Evolutionary conservation across 208 protist species (phyloP), one percentile per base, ranked within the genome.

Genomic region (Trypanosomatidae sp.): DNA sequence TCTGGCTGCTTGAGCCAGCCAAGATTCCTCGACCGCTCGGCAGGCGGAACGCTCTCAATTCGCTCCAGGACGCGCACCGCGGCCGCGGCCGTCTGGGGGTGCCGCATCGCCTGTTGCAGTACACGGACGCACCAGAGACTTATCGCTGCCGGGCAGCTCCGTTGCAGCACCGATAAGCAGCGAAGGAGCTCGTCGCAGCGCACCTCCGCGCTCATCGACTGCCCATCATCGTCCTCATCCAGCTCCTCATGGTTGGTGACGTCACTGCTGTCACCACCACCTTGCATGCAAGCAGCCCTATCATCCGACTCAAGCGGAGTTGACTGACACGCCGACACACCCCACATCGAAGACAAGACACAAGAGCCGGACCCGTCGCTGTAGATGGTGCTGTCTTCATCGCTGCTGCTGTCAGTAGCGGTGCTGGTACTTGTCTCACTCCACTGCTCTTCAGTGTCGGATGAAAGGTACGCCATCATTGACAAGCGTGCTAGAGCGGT

Each of bases 101-200:
- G 44, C 30, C 6, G 33, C 25, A 43, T 55, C 36, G 76, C 76
- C 66, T 76, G 70, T 50, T 80, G 76, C 33, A 75, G 49, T 55
- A 80, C 33, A 15, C 76, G 76, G 46, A 69, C 22, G 44, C 70
- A 75, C 76, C 76, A 80, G 28, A 80, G 41, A 30, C 70, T 76
- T 22, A 80, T 66, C 6, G 70, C 76, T 52, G 56, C 68, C 19
- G 76, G 70, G 39, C 70, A 80, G 3, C 9, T 25, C 3, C 66
- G 76, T 52, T 80, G 76, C 44, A 80, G 55, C 7, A 56, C 49
- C 10, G 58, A 71, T 39, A 73, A 69, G 71, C 69, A 76, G 59
- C 70, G 70, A 49, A 76, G 56, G 15, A 80, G 33, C 53, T 80
- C 76, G 19, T 80, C 76, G 70, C 76, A 76, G 46, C 47, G 76